These are phyloP conservation scores for Torrubiellomyces zombiae DNA, from an alignment of 2,329 filamentous ascomycete genomes.

Conservation along the genomic window DNA sequence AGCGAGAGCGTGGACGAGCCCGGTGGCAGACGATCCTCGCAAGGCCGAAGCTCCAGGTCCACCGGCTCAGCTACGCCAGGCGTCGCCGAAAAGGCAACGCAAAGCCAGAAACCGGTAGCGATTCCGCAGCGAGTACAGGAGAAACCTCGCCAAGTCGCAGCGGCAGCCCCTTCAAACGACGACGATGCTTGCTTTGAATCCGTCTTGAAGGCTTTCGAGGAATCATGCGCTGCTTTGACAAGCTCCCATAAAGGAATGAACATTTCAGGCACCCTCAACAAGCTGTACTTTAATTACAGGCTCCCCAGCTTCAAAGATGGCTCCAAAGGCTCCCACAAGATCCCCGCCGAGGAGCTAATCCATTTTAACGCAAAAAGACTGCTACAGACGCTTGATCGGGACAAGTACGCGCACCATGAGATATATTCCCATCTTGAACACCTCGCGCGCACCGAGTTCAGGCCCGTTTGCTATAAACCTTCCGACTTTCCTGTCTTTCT, in stretches of 20 bases:
- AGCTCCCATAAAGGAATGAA: conserved; percentile 10
- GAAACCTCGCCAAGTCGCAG: background rate
- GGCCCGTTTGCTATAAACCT: conserved; percentile 11
- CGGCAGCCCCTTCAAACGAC: conserved; percentile 1
- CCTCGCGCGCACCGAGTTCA: conserved; percentile 11
- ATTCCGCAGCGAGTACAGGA: conserved; percentile 1
- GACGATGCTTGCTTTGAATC: conserved; percentile 10
- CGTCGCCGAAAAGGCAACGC: too few relatives aligned
- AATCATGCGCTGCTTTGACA: conserved; percentile 5
- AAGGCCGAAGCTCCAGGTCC: too few relatives aligned
- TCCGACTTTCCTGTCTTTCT: conserved; percentile 13
- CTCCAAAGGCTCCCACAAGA: conserved; percentile 18
- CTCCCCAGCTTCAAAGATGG: conserved; percentile 13
- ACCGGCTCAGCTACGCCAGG: too few relatives aligned
- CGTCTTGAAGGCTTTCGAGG: conserved; percentile 12
- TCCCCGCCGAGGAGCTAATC: conserved; percentile 24
- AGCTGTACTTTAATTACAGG: conserved; percentile 16
- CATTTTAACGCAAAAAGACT: conserved; percentile 27
- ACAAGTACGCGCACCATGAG: conserved; percentile 15
- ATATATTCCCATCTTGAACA: conserved; percentile 19
- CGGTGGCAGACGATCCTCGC: too few relatives aligned
- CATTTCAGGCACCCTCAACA: conserved; percentile 9
- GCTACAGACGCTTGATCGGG: conserved; percentile 15
- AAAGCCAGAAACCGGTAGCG: too few relatives aligned
- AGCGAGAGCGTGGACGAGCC: too few relatives aligned